Base-by-base conservation (phyloP, 208 protist species). In the Naegleria gruberi region DNA sequence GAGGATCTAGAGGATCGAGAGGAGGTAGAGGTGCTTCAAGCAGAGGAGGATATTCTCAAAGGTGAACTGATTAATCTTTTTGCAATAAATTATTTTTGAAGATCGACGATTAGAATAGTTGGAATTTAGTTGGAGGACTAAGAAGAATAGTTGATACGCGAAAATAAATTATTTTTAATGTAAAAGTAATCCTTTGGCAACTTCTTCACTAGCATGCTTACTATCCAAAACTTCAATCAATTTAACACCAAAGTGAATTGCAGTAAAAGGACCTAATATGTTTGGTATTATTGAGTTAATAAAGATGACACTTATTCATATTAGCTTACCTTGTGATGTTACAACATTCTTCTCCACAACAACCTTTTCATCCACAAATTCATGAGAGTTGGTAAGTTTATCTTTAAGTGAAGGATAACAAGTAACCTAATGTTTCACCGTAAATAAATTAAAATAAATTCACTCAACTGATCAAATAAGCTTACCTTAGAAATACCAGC, bases 351-450 rank as follows among this genome's bases (percentile, higher is more conserved):
- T 6, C 55, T 42, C 30, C 37, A 87, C 83, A 41, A 91, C 90
- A 23, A 91, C 90, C 6, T 42, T 34, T 8, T 91, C 82, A 10
- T 91, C n/a, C 7, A 10, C 7, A 12, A 12, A 73, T 34, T 65
- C 30, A 30, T 41, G 4, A 57, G 43, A 43, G 12, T 90, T n/a
- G 34, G 44, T 5, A 4, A 88, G 10, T 42, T 88, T 8, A 42
- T 55, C 43, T 30, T 40, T 43, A 8, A 88, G 44, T 8, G 89
- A 90, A 30, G 91, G 91, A 89, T 91, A 92, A 84, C 91, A 92
- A 12, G 91, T 92, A 5, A 77, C 91, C n/a, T n/a, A n/a, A n/a
- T n/a, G n/a, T n/a, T n/a, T n/a, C n/a, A n/a, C n/a, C n/a, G n/a
- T n/a, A n/a, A n/a, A n/a, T n/a, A n/a, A n/a, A n/a, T n/a, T n/a